Evolutionary conservation across 164 flowering plant species (phyloP).

Genomic region (Piper longum): DNA sequence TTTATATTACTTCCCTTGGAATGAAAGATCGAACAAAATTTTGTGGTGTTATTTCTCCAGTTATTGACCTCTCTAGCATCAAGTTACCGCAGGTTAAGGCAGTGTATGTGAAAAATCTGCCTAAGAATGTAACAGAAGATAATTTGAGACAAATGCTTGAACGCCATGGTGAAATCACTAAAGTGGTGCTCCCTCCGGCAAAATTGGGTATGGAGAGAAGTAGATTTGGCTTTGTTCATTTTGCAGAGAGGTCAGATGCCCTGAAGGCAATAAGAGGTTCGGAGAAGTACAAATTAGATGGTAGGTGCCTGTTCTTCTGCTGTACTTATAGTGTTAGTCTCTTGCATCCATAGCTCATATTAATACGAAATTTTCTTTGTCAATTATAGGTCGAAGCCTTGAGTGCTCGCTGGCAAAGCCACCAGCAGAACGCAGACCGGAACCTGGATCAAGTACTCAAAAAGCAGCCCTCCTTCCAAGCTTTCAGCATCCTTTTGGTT

Average conservation of each 20-base stretch:
- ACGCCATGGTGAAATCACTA: conserved; percentile 75
- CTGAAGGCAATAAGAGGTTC: conserved; percentile 68
- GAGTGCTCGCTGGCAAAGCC: conserved; percentile 93
- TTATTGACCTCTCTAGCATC: too few relatives aligned
- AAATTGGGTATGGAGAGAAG: conserved; percentile 63
- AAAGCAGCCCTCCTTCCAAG: conserved; percentile 43
- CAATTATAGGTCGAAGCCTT: conserved; percentile 50
- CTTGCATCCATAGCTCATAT: not conserved
- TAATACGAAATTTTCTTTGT: not conserved
- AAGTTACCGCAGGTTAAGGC: conserved; percentile 56
- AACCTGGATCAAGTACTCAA: conserved; percentile 31
- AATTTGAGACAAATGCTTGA: conserved; percentile 53
- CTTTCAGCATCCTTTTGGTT: conserved; percentile 51
- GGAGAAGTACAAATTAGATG: conserved; percentile 70
- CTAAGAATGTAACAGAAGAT: conserved; percentile 52
- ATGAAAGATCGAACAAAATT: too few relatives aligned
- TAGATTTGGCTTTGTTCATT: conserved; percentile 80
- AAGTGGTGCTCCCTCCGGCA: conserved; percentile 72
- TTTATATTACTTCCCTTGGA: too few relatives aligned
- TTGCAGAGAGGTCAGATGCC: conserved; percentile 66
- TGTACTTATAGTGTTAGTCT: not conserved
- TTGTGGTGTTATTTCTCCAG: too few relatives aligned
- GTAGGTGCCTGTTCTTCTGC: conserved; percentile 16
- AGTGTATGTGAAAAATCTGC: conserved; percentile 74
- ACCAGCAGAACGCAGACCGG: conserved; percentile 53